These are phyloP conservation scores for Westerdykella aurantiaca DNA, from an alignment of 2,329 filamentous ascomycete species.

Conservation along the genomic window DNA sequence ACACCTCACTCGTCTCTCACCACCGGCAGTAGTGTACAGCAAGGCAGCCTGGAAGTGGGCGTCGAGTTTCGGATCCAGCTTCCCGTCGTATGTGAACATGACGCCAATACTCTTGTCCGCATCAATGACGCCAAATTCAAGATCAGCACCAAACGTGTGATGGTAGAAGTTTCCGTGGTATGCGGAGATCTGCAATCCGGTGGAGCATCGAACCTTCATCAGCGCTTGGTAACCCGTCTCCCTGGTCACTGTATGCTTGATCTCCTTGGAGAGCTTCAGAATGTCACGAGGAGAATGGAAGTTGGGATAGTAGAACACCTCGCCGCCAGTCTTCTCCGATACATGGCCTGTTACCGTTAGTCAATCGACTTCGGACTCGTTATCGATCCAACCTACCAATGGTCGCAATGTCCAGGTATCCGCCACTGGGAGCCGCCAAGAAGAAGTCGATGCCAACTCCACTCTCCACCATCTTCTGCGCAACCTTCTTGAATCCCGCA, in stretches of 20 bases:
- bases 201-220: conserved; percentile 98
- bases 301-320: conserved; percentile 95
- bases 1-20: conserved; percentile 85
- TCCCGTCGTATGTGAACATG: conserved; percentile 91
- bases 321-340: conserved; percentile 82
- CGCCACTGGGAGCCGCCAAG: conserved; percentile 80
- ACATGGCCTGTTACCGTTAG: conserved; percentile 59
- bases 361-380: conserved; percentile 9
- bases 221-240: conserved; percentile 93
- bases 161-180: conserved; percentile 97
- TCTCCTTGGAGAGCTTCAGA: conserved; percentile 75
- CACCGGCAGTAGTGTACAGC: conserved; percentile 85
- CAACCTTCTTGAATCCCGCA: conserved; percentile 76
- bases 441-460: conserved; percentile 94
- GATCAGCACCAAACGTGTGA: conserved; percentile 87
- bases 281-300: conserved; percentile 84
- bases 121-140: conserved; percentile 89
- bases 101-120: conserved; percentile 90
- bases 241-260: conserved; percentile 77
- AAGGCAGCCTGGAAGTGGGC: conserved; percentile 96
- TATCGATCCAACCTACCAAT: conserved; percentile 55
- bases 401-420: conserved; percentile 88
- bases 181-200: conserved; percentile 84
- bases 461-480: conserved; percentile 78
- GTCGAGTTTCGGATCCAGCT: conserved; percentile 93